These are phyloP conservation scores for Albatrellus ellisii DNA, from an alignment of 768 basidiomycete genomes.

Conservation along the genomic window DNA sequence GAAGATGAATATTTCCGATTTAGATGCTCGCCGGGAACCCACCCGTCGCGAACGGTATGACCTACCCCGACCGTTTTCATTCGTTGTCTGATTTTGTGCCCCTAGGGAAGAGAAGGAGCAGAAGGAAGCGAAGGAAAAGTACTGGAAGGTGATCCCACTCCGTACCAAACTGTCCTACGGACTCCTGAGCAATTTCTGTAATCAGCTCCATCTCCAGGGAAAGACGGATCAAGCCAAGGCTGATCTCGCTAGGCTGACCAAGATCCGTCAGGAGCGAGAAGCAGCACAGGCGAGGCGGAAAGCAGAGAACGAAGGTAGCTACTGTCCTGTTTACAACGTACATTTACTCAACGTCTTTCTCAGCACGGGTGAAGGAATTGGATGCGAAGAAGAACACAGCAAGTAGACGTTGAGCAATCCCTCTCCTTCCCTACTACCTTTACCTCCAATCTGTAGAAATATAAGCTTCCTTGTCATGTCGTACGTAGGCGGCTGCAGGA, in stretches of 20 bases:
- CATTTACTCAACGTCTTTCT: neutral
- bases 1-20: conserved; percentile 65
- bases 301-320: conserved; percentile 73
- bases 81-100: neutral
- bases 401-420: neutral
- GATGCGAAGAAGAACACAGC: conserved; percentile 6
- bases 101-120: conserved; percentile 82
- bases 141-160: conserved; percentile 54
- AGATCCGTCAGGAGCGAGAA: conserved; percentile 81
- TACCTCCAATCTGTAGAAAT: too few relatives aligned
- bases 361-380: conserved; percentile 5
- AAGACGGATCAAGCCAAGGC: conserved; percentile 87
- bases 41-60: conserved; percentile 52
- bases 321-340: neutral
- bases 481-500: too few relatives aligned
- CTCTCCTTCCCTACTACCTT: too few relatives aligned
- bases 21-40: conserved; percentile 49
- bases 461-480: too few relatives aligned
- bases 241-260: conserved; percentile 75
- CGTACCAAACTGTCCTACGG: neutral
- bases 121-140: conserved; percentile 81
- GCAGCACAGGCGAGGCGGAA: conserved; percentile 78
- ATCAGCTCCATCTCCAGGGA: conserved; percentile 58
- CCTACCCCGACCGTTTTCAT: neutral
- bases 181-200: neutral